Evolutionary conservation across 2,329 filamentous ascomycete genomes (phyloP), one percentile per base, ranked within the genome.

Genomic region (Thelonectria olida): DNA sequence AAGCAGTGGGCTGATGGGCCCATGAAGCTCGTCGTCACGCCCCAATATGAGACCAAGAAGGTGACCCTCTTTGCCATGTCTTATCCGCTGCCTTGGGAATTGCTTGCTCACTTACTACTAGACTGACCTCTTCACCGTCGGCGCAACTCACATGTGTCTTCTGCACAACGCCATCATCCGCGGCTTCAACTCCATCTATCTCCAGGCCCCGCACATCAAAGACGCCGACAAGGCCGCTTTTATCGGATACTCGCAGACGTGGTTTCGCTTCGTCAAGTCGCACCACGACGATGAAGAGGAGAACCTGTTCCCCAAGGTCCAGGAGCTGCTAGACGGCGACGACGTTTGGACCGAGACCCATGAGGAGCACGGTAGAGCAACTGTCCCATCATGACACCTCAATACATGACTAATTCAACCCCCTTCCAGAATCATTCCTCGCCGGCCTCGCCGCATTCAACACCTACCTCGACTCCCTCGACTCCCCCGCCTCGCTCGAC

Each of bases 81-180:
- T n/a, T n/a, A n/a, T 7, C 12, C 25, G 42, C 19, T 19, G 7
- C 28, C 39, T 31, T 27, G 39, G 9, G 20, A 28, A 17, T 2
- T 5, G 15, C 17, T 5, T 15, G 23, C 42, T 38, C 19, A 50
- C 42, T 4, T 23, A 17, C 49, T 17, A 38, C 15, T 12, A 85
- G 82, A 83, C 82, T 36, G 85, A 88, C 68, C 78, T 87, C 65
- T 88, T 88, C 73, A 86, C 84, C 1, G 81, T 79, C 0, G 84
- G 84, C 20, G 85, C 87, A 0, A 86, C 85, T 15, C 84, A 89
- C 74, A 89, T 88, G 86, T 80, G 82, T 3, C 73, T 88, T 52
- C 77, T 88, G 50, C 86, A 90, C 79, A 90, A 90, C 68, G 78
- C 83, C 57, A 84, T 90, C 68, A 83, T 89, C 64, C 85, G 87